Base-by-base conservation (phyloP, 768 basidiomycete species). In the Scleroderma bovista region DNA sequence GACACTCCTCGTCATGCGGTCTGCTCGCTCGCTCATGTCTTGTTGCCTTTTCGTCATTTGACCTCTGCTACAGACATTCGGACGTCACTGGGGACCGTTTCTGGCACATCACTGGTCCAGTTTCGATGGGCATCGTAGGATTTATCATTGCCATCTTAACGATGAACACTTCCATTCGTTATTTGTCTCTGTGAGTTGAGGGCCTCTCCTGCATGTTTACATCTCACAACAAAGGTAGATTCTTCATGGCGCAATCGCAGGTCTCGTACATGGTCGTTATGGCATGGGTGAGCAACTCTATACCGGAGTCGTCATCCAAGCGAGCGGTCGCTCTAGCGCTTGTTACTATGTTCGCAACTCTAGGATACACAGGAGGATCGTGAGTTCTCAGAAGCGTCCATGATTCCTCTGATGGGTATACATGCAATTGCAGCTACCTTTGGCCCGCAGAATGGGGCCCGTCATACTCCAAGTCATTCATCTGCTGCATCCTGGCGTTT, bases 321-420 rank as follows among this genome's bases (percentile, higher is more conserved):
- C 82, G 91, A 7, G 87, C 90, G 8, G 84, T 91, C 16, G 84
- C 84, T 16, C 72, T 94, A 38, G 91, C 88, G 1, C 65, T 87
- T 48, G 79, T 92, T 60, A 91, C 90, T 64, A 79, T 84, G 29
- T 79, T 89, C 59, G 84, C 83, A 11, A 84, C 89, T 58, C 73
- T 88, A 6, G 91, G 91, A 0, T 93, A 92, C 68, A 73, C 94
- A 31, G 70, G 81, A 39, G 88, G 89, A 53, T 82, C 88, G 72
- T 92, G 71, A 70, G 80, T 79, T 22, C 56, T 50, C 34, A 4
- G 37, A 5, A n/a, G 49, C 13, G n/a, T 22, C n/a, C 4, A 46
- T 51, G 20, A 44, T 31, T 47, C 5, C 46, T 53, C 47, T 45
- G 32, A 43, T 32, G 20, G 11, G 41, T 19, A 17, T 36, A 13